Conservation (phyloP, 805 yeast species). For the Saccharomycopsis sp. region DNA sequence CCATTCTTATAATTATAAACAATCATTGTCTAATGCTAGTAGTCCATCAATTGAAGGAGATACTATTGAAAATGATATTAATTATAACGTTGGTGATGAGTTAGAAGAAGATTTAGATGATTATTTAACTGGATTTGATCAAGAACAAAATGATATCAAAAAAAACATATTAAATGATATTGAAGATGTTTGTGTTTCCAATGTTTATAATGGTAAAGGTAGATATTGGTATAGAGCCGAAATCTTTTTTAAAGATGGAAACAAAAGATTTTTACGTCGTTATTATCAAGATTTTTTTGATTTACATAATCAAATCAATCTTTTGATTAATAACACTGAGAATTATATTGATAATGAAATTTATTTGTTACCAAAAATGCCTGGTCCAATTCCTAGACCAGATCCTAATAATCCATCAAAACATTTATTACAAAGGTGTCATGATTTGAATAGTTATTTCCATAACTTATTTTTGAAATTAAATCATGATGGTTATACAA, state of each 20-base stretch:
- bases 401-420: conserved; percentile 23
- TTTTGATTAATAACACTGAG: conserved; percentile 16
- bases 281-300: conserved; percentile 43
- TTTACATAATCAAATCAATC: conserved; percentile 29
- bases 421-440: conserved; percentile 29
- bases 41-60: conserved; percentile 7
- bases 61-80: conserved; percentile 5
- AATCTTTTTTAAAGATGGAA: conserved; percentile 27
- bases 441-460: conserved; percentile 32
- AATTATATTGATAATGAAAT: conserved; percentile 5
- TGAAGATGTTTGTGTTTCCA: conserved; percentile 27
- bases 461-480: conserved; percentile 26
- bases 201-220: conserved; percentile 32
- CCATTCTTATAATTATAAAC: conserved; percentile 11
- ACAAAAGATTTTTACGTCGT: conserved; percentile 32
- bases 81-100: conserved; percentile 1
- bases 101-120: conserved; percentile 5
- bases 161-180: conserved; percentile 22
- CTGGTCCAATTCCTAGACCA: conserved; percentile 37
- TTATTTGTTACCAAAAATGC: conserved; percentile 30
- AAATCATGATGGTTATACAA: conserved; percentile 21
- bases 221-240: conserved; percentile 44
- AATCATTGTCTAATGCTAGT: conserved; percentile 8
- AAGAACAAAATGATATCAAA: conserved; percentile 4
- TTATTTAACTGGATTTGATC: conserved; percentile 5